Evolutionary conservation across 352 stramenopile genomes (phyloP), one percentile per base, ranked within the genome.

Genomic region (Phytophthora pluvialis): DNA sequence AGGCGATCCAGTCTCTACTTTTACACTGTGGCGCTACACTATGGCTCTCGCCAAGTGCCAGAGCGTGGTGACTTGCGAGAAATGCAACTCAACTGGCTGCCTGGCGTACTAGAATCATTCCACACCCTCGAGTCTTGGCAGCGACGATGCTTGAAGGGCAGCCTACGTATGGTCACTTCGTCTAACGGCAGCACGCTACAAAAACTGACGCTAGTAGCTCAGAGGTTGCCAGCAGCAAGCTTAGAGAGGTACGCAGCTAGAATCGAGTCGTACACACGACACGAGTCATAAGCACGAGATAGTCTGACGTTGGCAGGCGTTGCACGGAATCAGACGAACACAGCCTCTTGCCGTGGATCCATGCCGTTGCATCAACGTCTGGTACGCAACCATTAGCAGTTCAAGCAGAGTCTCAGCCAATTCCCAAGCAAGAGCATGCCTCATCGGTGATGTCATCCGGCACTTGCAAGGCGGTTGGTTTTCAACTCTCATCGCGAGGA

Each of bases 71-170:
- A 54, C 32, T 38, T 57, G 26, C 53, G 44, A 48, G 53, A 26
- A 18, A 2, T 90, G 11, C 57, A 83, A 9, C 36, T 81, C 10
- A 60, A 65, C 4, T 90, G 81, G 81, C 64, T 88, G 9, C 81
- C 81, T 4, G 79, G 79, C 12, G 59, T 77, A 0, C 60, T 90
- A 11, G 73, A 87, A 55, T 83, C 49, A 21, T 81, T 68, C 28
- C 79, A 75, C 7, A 81, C 71, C 3, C 67, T 58, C 5, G 64
- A 78, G 36, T 86, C 75, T 35, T 60, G 69, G 1, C 70, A 66
- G 1, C 77, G 81, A 9, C 71, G 78, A 13, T 70, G 60, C 28
- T 56, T 90, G 10, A 87, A 88, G 59, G 81, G 79, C 28, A 77
- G 66, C 6, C 28, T 88, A 40, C 66, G 70, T 25, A 15, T 83